A percentile compares a stretch with the other conserved stretches of the same genome.
phyloP scores from a whole-genome alignment of 345 rosid genomes.

The Salix arbutifolia region DNA sequence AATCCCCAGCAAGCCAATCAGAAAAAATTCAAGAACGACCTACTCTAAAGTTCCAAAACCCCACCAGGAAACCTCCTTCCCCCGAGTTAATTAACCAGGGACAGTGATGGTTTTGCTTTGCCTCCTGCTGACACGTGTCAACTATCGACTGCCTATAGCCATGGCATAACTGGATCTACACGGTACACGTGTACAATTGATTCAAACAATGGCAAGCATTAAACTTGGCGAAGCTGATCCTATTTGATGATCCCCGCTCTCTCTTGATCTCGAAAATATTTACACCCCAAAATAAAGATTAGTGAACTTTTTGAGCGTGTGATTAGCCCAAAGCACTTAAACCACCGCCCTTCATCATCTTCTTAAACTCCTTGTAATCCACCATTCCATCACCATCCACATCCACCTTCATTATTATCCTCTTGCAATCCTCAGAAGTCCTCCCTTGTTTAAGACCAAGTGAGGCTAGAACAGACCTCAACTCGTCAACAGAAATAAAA shows the following conservation, averaged over 20 bases:
- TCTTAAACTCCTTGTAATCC: constrained; percentile 35
- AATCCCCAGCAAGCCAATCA: neutral
- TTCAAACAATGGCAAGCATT: neutral
- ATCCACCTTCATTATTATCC: constrained; percentile 75
- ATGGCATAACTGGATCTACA: neutral
- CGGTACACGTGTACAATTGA: neutral
- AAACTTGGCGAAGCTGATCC: neutral
- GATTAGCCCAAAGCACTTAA: constrained; percentile 13
- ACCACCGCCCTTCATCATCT: constrained; percentile 42
- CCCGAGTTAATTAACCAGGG: neutral
- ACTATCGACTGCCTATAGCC: too few relatives aligned
- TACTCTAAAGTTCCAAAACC: neutral
- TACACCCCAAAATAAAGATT: neutral
- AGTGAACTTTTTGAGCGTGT: neutral
- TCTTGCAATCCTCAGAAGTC: constrained; percentile 63
- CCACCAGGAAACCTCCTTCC: neutral
- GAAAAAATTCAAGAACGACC: neutral
- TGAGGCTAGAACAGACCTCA: constrained; percentile 60
- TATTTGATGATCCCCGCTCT: neutral
- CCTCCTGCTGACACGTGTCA: too few relatives aligned
- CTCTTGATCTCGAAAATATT: neutral
- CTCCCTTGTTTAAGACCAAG: constrained; percentile 77
- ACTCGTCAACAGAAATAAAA: constrained; percentile 69
- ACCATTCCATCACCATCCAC: constrained; percentile 87
- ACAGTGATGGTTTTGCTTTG: too few relatives aligned